Conservation (phyloP, 2,329 filamentous ascomycete species). For the Aspergillus tanneri region DNA sequence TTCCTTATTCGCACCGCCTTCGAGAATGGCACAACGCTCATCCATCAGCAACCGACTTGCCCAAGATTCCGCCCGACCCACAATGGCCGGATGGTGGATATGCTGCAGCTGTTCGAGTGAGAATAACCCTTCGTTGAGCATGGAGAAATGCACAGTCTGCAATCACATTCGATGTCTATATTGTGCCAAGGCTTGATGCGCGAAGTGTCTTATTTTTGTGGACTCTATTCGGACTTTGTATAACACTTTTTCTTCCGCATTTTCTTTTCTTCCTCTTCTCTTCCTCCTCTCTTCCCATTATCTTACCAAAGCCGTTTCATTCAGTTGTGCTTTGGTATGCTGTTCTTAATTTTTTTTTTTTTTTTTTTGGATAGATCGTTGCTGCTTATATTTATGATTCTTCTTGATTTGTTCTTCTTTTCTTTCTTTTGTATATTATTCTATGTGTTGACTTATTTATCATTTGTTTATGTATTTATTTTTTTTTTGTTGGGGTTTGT, state of each 20-base stretch:
- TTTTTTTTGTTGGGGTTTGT: not conserved
- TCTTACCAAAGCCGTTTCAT: not conserved
- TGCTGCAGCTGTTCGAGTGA: conserved; percentile 23
- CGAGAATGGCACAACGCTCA: conserved; percentile 2
- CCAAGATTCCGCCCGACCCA: not conserved
- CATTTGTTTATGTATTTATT: not conserved
- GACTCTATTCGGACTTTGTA: too few relatives aligned
- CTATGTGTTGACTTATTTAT: not conserved
- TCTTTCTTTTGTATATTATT: not conserved
- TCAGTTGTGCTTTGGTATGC: not conserved
- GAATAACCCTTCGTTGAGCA: conserved; percentile 22
- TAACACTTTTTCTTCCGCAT: too few relatives aligned
- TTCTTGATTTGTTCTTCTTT: conserved; percentile 2
- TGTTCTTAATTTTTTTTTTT: too few relatives aligned
- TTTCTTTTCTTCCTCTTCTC: conserved; percentile 13
- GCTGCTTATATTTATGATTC: not conserved
- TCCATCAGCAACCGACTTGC: not conserved
- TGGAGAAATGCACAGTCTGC: conserved; percentile 22
- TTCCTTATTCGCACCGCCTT: not conserved
- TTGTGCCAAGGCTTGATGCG: conserved; percentile 1
- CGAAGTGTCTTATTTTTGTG: not conserved
- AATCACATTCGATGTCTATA: conserved; percentile 8
- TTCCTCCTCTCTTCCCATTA: conserved; percentile 13
- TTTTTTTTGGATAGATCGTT: too few relatives aligned
- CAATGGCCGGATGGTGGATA: conserved; percentile 21